Evolutionary conservation across 2,329 filamentous ascomycete genomes (phyloP).

Genomic region (Aureobasidium lini): DNA sequence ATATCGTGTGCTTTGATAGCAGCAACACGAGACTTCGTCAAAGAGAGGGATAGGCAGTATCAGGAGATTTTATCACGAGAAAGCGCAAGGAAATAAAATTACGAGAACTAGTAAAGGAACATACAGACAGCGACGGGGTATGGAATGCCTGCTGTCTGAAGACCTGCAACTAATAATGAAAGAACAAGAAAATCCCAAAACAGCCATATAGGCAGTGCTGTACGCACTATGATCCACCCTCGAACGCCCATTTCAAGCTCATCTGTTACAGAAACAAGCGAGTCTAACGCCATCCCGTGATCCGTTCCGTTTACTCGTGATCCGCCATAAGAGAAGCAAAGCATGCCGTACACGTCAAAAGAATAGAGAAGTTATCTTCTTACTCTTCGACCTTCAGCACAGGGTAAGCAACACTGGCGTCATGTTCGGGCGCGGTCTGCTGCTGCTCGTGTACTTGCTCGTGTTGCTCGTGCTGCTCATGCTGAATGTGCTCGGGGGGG

Average conservation of each 20-base stretch:
- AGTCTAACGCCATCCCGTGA: slow-evolving; percentile 6
- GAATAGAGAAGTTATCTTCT: neutral
- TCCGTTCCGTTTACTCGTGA: slow-evolving; percentile 7
- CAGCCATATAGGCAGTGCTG: neutral
- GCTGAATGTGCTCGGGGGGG: neutral
- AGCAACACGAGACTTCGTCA: too few relatives aligned
- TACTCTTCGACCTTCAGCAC: slow-evolving; percentile 13
- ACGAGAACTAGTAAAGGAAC: neutral
- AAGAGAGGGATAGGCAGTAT: neutral
- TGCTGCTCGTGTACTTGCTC: neutral
- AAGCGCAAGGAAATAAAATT: neutral
- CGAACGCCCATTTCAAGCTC: neutral
- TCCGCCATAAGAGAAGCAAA: neutral
- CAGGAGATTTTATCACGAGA: too few relatives aligned
- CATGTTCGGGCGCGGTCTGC: neutral
- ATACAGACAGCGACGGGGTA: slow-evolving; percentile 6
- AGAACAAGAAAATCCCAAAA: neutral
- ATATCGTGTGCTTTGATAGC: too few relatives aligned
- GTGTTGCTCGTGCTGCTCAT: neutral
- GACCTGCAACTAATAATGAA: neutral
- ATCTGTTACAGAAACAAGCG: neutral
- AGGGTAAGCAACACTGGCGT: slow-evolving; percentile 8
- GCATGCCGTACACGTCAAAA: neutral
- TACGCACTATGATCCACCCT: neutral
- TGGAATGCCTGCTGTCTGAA: neutral